These are phyloP conservation scores for Colletotrichum sp. DNA, from an alignment of 2,329 filamentous ascomycete species.

Conservation along the genomic window DNA sequence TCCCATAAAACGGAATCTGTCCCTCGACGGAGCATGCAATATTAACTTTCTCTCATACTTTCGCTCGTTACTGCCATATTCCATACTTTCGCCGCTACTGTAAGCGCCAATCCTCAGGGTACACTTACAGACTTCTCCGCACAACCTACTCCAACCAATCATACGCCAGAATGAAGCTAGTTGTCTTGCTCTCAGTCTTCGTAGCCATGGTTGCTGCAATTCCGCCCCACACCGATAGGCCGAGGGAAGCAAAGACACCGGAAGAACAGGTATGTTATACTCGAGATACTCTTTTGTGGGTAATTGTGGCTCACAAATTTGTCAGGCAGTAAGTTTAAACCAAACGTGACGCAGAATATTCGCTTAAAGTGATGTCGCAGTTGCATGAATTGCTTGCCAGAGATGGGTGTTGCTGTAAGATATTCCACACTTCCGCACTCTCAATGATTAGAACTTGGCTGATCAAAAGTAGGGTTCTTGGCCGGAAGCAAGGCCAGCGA, in stretches of 20 bases:
- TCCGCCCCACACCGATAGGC: background rate
- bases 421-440: background rate
- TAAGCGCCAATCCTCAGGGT: background rate
- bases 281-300: rapidly evolving
- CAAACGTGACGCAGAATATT: background rate
- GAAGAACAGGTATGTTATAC: background rate
- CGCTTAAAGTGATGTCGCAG: background rate
- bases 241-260: background rate
- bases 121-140: background rate
- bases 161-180: background rate
- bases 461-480: background rate
- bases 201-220: background rate
- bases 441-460: background rate
- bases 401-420: background rate
- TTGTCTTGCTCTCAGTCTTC: background rate
- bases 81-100: background rate
- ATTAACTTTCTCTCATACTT: background rate
- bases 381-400: background rate
- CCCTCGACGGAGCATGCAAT: background rate
- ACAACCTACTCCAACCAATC: background rate
- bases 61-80: background rate
- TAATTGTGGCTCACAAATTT: background rate
- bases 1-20: background rate
- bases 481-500: background rate
- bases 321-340: background rate